Conservation (phyloP, 78 protist genomes). For the Dictyostelium brefeldianum region DNA sequence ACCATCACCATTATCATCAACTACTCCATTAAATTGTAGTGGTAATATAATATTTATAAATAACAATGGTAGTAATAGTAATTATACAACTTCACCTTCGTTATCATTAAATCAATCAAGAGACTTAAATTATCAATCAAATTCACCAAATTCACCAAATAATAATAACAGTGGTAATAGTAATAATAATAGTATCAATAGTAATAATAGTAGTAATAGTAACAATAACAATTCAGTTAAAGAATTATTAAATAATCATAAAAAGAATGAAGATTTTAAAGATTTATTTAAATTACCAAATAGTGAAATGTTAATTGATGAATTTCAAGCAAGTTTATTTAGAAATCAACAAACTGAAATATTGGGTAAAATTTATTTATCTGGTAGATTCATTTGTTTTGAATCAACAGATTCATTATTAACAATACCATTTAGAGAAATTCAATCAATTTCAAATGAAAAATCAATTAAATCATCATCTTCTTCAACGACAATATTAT, state of each 20-base stretch:
- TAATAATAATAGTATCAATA: not conserved
- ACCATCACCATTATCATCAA: slow-evolving; percentile 19
- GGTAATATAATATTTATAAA: not conserved
- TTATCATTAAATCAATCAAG: not conserved
- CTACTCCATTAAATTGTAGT: slow-evolving; percentile 18
- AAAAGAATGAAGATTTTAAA: slow-evolving; percentile 62
- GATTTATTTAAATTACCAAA: slow-evolving; percentile 35
- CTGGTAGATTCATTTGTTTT: slow-evolving; percentile 57
- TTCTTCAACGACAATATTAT: too few relatives aligned
- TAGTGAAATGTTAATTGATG: slow-evolving; percentile 46
- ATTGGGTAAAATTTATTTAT: slow-evolving; percentile 43
- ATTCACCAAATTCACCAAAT: slow-evolving; percentile 8
- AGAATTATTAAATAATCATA: slow-evolving; percentile 44
- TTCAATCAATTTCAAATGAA: slow-evolving; percentile 22
- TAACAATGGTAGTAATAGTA: too few relatives aligned
- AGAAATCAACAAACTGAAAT: slow-evolving; percentile 8
- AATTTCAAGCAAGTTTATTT: slow-evolving; percentile 17
- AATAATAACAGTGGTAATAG: not conserved
- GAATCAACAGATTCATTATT: slow-evolving; percentile 36
- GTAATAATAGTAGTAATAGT: not conserved
- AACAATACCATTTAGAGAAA: slow-evolving; percentile 44
- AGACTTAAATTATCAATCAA: not conserved
- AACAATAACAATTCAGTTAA: slow-evolving; percentile 3
- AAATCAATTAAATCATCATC: not conserved
- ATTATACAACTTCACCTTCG: not conserved